phyloP scores from a whole-genome alignment of 2,329 filamentous ascomycete species.

The Pseudogymnoascus sp. region DNA sequence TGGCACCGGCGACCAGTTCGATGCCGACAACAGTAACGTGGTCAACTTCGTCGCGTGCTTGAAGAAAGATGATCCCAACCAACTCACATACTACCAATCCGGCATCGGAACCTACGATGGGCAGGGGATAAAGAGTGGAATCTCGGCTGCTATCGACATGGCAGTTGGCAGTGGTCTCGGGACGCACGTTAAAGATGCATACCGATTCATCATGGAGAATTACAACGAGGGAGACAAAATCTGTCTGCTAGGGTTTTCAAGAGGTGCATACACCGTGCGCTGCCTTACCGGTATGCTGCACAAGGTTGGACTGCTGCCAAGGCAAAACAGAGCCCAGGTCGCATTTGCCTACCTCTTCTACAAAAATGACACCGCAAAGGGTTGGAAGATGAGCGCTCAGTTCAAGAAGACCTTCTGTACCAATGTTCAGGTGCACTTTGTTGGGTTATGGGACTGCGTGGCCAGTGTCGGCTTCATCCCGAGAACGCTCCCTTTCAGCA shows the following conservation, averaged over 20 bases:
- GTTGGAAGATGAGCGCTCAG: slow-evolving; percentile 33
- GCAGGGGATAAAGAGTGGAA: slow-evolving; percentile 30
- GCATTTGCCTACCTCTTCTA: slow-evolving; percentile 37
- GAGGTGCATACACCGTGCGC: slow-evolving; percentile 42
- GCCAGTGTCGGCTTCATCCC: slow-evolving; percentile 34
- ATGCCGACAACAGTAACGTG: slow-evolving; percentile 35
- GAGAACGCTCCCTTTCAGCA: slow-evolving; percentile 31
- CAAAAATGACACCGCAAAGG: slow-evolving; percentile 31
- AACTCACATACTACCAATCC: slow-evolving; percentile 36
- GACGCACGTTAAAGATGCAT: slow-evolving; percentile 33
- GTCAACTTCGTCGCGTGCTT: slow-evolving; percentile 35
- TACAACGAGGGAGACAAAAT: slow-evolving; percentile 39
- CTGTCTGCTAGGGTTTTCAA: slow-evolving; percentile 40
- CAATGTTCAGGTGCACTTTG: slow-evolving; percentile 34
- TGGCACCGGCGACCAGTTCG: slow-evolving; percentile 38
- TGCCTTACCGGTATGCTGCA: slow-evolving; percentile 38
- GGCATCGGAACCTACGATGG: slow-evolving; percentile 38
- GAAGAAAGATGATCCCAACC: slow-evolving; percentile 33
- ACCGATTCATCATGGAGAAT: slow-evolving; percentile 40
- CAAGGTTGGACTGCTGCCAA: slow-evolving; percentile 35
- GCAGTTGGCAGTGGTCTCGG: slow-evolving; percentile 35
- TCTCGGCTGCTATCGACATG: slow-evolving; percentile 34
- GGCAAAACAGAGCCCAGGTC: slow-evolving; percentile 55
- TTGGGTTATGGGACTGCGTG: slow-evolving; percentile 36
- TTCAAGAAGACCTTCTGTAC: slow-evolving; percentile 39